Evolutionary conservation across 371 early-diverging fungal genomes (phyloP).

Genomic region (Mucor lusitanicus): DNA sequence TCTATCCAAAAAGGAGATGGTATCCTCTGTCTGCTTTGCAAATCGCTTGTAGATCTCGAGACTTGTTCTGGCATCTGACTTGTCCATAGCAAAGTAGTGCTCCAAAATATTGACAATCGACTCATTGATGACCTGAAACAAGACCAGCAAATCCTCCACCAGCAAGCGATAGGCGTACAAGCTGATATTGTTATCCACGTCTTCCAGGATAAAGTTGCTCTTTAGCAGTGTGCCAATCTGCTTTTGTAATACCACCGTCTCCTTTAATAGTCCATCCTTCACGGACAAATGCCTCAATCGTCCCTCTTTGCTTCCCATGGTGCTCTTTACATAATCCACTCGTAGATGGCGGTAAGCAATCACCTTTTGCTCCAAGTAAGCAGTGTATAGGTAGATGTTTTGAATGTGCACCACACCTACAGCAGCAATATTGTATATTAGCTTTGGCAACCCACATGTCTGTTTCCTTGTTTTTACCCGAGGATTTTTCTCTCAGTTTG

Average conservation of each 20-base stretch:
- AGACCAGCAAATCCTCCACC: conserved; percentile 80
- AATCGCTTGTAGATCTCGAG: conserved; percentile 89
- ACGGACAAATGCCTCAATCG: conserved; percentile 62
- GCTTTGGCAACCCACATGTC: background rate
- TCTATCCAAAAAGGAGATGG: conserved; percentile 77
- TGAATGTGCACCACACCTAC: conserved; percentile 60
- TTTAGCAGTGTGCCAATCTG: conserved; percentile 80
- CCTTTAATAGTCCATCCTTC: conserved; percentile 72
- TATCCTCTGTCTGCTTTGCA: conserved; percentile 80
- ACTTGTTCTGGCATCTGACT: conserved; percentile 77
- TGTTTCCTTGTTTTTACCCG: conserved; percentile 33
- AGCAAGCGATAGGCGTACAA: conserved; percentile 83
- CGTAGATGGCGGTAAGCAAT: conserved; percentile 72
- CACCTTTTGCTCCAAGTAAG: conserved; percentile 84
- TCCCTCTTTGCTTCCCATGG: conserved; percentile 41
- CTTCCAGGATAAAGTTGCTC: conserved; percentile 73
- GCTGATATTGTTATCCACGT: conserved; percentile 87
- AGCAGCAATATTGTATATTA: too few species aligned
- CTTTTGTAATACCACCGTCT: conserved; percentile 78
- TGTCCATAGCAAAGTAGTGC: conserved; percentile 88
- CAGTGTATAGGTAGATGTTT: conserved; percentile 81
- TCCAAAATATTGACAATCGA: conserved; percentile 86
- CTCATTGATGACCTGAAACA: conserved; percentile 91
- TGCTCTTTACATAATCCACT: conserved; percentile 67
- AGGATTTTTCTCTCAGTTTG: conserved; percentile 64